Evolutionary conservation across 257 asterid genomes (phyloP).

Genomic region (Solanum acaule): DNA sequence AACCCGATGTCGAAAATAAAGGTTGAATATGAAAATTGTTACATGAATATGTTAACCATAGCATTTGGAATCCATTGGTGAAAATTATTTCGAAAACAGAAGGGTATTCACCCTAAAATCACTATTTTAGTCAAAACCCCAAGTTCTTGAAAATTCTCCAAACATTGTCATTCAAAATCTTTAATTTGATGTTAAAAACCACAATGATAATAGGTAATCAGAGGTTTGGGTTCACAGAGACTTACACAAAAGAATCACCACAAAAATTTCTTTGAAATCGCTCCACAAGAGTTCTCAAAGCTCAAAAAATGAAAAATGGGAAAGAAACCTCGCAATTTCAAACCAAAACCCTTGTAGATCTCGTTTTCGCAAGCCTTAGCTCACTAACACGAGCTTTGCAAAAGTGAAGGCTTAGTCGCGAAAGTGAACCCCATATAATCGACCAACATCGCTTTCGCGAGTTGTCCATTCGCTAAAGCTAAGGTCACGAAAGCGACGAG

Average conservation of each 20-base stretch:
- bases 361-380: neutral
- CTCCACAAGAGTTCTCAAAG: neutral
- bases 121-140: neutral
- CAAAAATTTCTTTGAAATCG: neutral
- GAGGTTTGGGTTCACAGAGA: neutral
- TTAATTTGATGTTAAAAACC: neutral
- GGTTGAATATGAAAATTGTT: no score
- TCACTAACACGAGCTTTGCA: neutral
- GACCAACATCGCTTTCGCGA: no score
- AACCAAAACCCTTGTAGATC: neutral
- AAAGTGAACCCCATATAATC: neutral
- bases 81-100: no score
- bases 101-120: neutral
- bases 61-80: neutral
- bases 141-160: neutral
- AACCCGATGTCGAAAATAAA: neutral
- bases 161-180: neutral
- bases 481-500: neutral
- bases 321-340: neutral
- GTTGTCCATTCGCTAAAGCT: neutral
- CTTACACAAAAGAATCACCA: neutral
- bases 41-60: neutral
- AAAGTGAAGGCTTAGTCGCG: neutral
- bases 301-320: neutral
- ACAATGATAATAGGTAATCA: neutral